Percentiles rank a stretch among this genome's conserved stretches.
Conservation (phyloP, 352 stramenopile species). For the Phytophthora chlamydospora region DNA sequence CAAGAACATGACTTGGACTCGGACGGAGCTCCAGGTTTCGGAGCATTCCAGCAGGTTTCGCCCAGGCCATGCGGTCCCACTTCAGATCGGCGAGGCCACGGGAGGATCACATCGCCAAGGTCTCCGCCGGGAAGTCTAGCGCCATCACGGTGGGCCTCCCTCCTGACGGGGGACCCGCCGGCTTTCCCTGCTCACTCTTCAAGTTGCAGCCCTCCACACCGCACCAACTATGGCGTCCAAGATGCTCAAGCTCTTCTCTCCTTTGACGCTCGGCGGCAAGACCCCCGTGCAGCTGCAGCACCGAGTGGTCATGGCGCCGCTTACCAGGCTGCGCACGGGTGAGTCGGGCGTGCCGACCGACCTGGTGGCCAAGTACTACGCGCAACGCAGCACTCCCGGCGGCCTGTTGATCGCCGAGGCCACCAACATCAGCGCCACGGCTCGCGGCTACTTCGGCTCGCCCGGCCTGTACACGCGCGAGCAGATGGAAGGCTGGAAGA, state of each 20-base stretch:
- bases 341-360: conserved; percentile 40
- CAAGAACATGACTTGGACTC: too few species aligned
- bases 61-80: conserved; percentile 1
- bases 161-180: too few species aligned
- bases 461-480: conserved; percentile 56
- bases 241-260: conserved; percentile 47
- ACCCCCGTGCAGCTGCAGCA: conserved; percentile 49
- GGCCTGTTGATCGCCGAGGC: conserved; percentile 68
- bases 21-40: too few species aligned
- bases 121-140: conserved; percentile 1
- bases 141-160: not conserved
- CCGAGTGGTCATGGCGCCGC: conserved; percentile 71
- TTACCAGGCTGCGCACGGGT: conserved; percentile 50
- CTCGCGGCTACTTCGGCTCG: conserved; percentile 44
- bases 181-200: conserved; percentile 5
- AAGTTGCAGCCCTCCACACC: conserved; percentile 4
- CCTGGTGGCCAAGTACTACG: conserved; percentile 63
- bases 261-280: conserved; percentile 49
- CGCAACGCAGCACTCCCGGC: conserved; percentile 55
- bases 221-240: conserved; percentile 26
- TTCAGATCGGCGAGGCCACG: not conserved
- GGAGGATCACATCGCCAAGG: not conserved
- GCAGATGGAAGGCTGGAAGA: conserved; percentile 64
- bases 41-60: not conserved
- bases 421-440: conserved; percentile 53